Percentiles rank a stretch among this genome's conserved stretches.
Conservation (phyloP, 768 basidiomycete species). For the Mycena latifolia region DNA sequence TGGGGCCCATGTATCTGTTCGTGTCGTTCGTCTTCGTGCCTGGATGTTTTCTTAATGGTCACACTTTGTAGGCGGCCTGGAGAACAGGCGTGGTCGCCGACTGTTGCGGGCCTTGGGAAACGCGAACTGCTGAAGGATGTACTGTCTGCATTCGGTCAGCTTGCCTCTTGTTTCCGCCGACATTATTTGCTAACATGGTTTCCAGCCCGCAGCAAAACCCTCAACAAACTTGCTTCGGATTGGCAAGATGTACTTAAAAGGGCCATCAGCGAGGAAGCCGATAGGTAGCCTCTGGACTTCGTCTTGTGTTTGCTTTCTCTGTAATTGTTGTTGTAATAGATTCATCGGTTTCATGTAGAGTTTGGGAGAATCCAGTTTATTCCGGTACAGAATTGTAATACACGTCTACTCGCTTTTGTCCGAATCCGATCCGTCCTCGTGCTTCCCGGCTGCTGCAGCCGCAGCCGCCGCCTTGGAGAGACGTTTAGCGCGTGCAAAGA, state of each 20-base stretch:
- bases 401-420: conserved; percentile 40
- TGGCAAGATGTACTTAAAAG: conserved; percentile 88
- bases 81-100: conserved; percentile 76
- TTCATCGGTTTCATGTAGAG: too few relatives aligned
- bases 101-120: conserved; percentile 78
- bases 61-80: conserved; percentile 70
- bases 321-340: conserved; percentile 10
- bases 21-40: conserved; percentile 43
- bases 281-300: conserved; percentile 26
- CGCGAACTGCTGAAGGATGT: conserved; percentile 90
- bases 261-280: conserved; percentile 63
- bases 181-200: conserved; percentile 18
- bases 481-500: conserved; percentile 91
- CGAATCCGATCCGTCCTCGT: conserved; percentile 35
- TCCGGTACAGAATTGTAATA: too few relatives aligned
- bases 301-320: conserved; percentile 7
- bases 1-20: conserved; percentile 92
- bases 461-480: conserved; percentile 52
- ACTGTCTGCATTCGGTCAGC: conserved; percentile 80
- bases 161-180: not conserved
- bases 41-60: conserved; percentile 23
- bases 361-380: too few relatives aligned
- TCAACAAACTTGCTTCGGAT: conserved; percentile 80
- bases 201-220: conserved; percentile 78
- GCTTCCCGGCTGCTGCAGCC: conserved; percentile 17